Evolutionary conservation across 106 monocot species (phyloP).

Genomic region (Apostasia ramifera): DNA sequence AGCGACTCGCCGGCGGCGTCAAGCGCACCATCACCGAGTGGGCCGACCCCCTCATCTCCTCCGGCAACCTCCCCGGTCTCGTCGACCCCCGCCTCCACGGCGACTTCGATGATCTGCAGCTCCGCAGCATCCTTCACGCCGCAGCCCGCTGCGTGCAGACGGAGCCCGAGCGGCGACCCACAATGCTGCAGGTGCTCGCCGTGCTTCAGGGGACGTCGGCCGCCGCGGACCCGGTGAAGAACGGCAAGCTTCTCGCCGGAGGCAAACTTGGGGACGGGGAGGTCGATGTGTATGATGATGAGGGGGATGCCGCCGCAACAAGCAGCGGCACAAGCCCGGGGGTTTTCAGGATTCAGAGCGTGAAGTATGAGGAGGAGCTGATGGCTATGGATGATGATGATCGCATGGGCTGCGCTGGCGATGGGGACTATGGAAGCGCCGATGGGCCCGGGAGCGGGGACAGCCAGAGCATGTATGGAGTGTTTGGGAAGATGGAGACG

Average conservation of each 20-base stretch:
- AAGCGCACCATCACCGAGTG: slow-evolving; percentile 44
- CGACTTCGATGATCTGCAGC: neutral
- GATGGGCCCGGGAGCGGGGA: slow-evolving; percentile 1
- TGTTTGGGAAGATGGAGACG: slow-evolving; percentile 8
- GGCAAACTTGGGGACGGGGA: neutral
- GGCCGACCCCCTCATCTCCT: slow-evolving; percentile 37
- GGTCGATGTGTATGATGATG: neutral
- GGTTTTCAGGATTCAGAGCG: slow-evolving; percentile 3
- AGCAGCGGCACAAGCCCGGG: neutral
- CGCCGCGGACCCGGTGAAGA: slow-evolving; percentile 8
- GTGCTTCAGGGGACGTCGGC: slow-evolving; percentile 1
- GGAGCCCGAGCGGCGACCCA: slow-evolving; percentile 10
- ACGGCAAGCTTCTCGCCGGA: neutral
- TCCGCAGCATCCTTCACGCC: slow-evolving; percentile 8
- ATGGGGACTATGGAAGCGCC: neutral
- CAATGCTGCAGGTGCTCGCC: slow-evolving; percentile 5
- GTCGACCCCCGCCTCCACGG: slow-evolving; percentile 20
- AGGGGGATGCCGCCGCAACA: neutral
- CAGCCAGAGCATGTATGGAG: neutral
- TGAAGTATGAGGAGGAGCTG: slow-evolving; percentile 8
- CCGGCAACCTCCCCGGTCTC: slow-evolving; percentile 18
- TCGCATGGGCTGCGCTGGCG: neutral
- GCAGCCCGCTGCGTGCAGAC: slow-evolving; percentile 7
- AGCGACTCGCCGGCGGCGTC: slow-evolving; percentile 20
- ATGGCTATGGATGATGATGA: slow-evolving; percentile 6